These are phyloP conservation scores for Ballota nigra DNA, from an alignment of 257 asterid species.

Conservation along the genomic window DNA sequence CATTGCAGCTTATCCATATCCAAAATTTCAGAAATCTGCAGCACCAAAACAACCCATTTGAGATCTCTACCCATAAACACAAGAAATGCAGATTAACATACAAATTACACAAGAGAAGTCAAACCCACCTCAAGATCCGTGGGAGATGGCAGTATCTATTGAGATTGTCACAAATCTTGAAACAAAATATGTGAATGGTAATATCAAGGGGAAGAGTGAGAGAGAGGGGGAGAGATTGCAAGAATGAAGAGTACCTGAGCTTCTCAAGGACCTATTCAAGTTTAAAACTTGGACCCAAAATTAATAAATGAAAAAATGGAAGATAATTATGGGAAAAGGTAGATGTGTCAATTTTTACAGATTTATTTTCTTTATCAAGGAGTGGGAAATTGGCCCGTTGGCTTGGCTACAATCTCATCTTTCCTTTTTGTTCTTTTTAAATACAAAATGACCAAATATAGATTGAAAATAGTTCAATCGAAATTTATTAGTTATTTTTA, in stretches of 20 bases:
- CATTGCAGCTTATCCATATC: slow-evolving; percentile 74
- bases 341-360: not conserved
- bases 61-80: slow-evolving; percentile 26
- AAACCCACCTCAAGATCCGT: slow-evolving; percentile 51
- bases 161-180: slow-evolving; percentile 10
- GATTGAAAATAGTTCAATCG: too few species aligned
- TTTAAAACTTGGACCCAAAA: not conserved
- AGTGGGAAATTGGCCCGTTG: not conserved
- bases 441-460: too few species aligned
- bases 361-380: not conserved
- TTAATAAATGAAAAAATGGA: not conserved
- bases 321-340: not conserved
- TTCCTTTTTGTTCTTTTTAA: not conserved
- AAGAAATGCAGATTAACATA: not conserved
- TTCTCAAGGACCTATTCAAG: not conserved
- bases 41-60: slow-evolving; percentile 18
- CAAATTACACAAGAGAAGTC: slow-evolving; percentile 24
- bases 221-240: not conserved
- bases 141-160: slow-evolving; percentile 2
- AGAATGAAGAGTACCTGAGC: slow-evolving; percentile 17
- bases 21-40: slow-evolving; percentile 25
- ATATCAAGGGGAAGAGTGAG: slow-evolving; percentile 12
- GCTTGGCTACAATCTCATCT: not conserved
- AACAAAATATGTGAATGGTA: not conserved
- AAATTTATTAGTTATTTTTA: too few species aligned